These are phyloP conservation scores for Suillus americanus DNA, from an alignment of 768 basidiomycete species.

Conservation along the genomic window DNA sequence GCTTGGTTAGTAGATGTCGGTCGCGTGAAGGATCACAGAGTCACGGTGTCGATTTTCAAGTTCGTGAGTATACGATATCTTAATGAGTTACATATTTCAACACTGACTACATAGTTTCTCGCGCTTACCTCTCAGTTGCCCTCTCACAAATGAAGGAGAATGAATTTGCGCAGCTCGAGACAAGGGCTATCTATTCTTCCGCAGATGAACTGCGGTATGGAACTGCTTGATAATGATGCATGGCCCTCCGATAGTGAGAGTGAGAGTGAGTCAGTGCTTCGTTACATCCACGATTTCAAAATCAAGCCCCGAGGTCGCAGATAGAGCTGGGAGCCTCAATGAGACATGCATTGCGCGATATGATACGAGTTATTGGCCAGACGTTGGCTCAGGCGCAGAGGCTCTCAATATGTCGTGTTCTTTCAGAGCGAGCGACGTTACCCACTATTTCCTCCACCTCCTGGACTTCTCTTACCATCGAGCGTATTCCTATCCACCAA, in stretches of 20 bases:
- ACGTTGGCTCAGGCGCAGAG: background rate
- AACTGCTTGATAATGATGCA: background rate
- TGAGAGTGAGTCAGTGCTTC: background rate
- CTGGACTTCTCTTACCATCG: background rate
- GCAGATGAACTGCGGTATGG: background rate
- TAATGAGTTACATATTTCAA: too few species aligned
- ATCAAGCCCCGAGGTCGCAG: background rate
- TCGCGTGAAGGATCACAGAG: background rate
- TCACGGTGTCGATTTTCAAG: too few species aligned
- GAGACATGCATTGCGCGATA: background rate
- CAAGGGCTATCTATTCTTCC: background rate
- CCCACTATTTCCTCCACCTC: background rate
- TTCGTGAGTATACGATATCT: too few species aligned
- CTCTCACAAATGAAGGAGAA: background rate
- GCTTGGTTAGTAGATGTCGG: background rate
- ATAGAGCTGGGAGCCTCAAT: background rate
- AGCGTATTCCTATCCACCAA: background rate
- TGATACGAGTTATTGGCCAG: background rate
- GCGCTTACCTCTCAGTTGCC: background rate
- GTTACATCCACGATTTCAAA: background rate
- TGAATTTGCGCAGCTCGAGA: background rate
- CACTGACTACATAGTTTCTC: background rate
- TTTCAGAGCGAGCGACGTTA: background rate
- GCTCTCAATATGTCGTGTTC: background rate
- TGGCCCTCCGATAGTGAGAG: background rate